phyloP scores from a whole-genome alignment of 1,284 basidiomycete genomes.

The Trichosporon ovoides region DNA sequence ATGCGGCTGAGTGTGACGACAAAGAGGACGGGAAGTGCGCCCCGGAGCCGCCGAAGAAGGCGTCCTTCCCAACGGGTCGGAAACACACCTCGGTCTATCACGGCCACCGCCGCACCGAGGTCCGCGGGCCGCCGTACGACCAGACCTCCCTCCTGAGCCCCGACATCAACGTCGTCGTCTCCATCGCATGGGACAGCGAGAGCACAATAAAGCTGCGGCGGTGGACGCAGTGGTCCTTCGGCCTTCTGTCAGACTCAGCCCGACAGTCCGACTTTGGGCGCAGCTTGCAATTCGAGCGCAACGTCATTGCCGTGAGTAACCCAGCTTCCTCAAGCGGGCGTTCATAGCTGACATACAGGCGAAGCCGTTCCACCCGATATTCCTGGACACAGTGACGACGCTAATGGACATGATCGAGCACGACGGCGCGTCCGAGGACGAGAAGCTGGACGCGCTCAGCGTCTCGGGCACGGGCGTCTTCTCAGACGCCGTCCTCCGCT shows the following conservation, averaged over 20 bases:
- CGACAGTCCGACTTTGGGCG: slow-evolving; percentile 8
- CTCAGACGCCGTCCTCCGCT: slow-evolving; percentile 34
- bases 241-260: not conserved
- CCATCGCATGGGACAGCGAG: slow-evolving; percentile 32
- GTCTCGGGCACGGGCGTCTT: slow-evolving; percentile 33
- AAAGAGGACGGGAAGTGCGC: not conserved
- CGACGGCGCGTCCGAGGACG: not conserved
- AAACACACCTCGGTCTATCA: not conserved
- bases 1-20: not conserved
- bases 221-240: slow-evolving; percentile 11
- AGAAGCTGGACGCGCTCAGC: slow-evolving; percentile 18
- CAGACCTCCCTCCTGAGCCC: slow-evolving; percentile 27
- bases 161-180: slow-evolving; percentile 31
- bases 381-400: slow-evolving; percentile 33
- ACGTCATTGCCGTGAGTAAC: slow-evolving; percentile 26
- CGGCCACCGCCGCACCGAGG: not conserved
- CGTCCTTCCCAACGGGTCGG: not conserved
- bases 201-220: slow-evolving; percentile 13
- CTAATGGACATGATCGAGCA: slow-evolving; percentile 11
- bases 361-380: slow-evolving; percentile 32
- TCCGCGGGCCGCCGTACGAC: slow-evolving; percentile 8
- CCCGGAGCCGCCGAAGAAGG: not conserved
- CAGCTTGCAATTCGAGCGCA: slow-evolving; percentile 30
- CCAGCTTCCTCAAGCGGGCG: too few species aligned
- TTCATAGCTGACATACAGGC: slow-evolving; percentile 18